A percentile compares a stretch with the other conserved stretches of the same genome.
Conservation (phyloP, 176 grass and related monocot genomes). For the Oryza meridionalis region DNA sequence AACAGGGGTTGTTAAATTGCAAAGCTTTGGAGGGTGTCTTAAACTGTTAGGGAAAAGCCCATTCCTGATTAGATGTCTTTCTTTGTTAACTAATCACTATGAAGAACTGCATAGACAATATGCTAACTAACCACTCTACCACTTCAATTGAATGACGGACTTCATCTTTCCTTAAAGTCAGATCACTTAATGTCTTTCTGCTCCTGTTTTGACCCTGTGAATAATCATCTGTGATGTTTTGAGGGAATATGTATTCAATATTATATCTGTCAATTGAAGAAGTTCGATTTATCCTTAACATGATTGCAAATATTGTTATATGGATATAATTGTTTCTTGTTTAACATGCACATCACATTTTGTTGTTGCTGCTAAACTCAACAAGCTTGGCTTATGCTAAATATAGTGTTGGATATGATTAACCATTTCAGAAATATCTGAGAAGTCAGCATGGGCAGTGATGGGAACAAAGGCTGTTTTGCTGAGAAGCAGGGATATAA, state of each 20-base stretch:
- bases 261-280: background rate
- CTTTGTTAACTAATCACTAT: too few species aligned
- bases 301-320: background rate
- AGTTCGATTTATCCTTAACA: background rate
- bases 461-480: slow-evolving; percentile 85
- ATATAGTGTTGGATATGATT: background rate
- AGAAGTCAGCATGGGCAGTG: slow-evolving; percentile 76
- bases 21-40: too few species aligned
- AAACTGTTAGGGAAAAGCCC: too few species aligned
- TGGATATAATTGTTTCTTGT: background rate
- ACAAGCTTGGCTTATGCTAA: background rate
- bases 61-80: too few species aligned
- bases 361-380: background rate
- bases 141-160: too few species aligned
- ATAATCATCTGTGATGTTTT: background rate
- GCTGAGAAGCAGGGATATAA: slow-evolving; percentile 84
- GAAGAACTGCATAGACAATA: background rate
- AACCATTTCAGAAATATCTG: slow-evolving; percentile 63
- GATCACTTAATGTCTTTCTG: background rate
- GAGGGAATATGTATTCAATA: background rate
- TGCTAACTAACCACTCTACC: too few species aligned
- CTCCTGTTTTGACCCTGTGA: background rate
- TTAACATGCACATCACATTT: background rate
- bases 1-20: background rate
- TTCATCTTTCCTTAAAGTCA: background rate